Evolutionary conservation across 2,329 filamentous ascomycete species (phyloP), one percentile per base, ranked within the genome.

Genomic region (Reticulascus tulasneorum): DNA sequence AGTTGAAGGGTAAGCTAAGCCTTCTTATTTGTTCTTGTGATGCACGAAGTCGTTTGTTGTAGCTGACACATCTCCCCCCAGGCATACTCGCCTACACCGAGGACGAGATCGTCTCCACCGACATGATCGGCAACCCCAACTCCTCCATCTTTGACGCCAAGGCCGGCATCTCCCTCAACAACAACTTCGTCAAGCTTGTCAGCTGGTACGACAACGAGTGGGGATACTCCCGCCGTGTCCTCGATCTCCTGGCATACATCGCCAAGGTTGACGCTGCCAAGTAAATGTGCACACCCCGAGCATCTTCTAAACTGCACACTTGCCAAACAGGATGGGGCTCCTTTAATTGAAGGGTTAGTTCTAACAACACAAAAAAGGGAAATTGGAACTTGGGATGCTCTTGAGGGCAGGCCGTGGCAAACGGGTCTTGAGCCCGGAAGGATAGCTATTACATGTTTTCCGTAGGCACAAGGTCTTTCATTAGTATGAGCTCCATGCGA

Each of bases 171-270:
- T 86, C 90, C 52, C 84, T 98, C 58, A 98, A 97, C 82, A 71
- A 89, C 61, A 90, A 96, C 83, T 97, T 97, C 68, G 82, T 95
- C 79, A 98, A 98, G 86, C 80, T 98, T 47, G 85, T 96, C 66
- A 83, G 83, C 59, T 97, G 91, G 93, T 95, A 95, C 74, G 89
- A 95, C 79, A 97, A 97, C 79, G 91, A 97, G 82, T 96, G 90
- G 89, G 93, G 90, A 62, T 97, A 98, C 85, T 94, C 86, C 69
- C 90, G 90, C 75, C 93, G 86, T 81, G 86, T 90, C 59, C 73
- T 90, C 54, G 86, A 93, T 71, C 84, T 93, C 57, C 63, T 79
- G 64, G 73, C 76, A 69, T 84, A 89, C 76, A 77, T 90, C 58
- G 74, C 84, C 68, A 86, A 86, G 77, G 82, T 84, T 49, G 86